Evolutionary conservation across 108 stramenopile genomes (phyloP), one percentile per base, ranked within the genome.

Genomic region (Cylindrotheca closterium): DNA sequence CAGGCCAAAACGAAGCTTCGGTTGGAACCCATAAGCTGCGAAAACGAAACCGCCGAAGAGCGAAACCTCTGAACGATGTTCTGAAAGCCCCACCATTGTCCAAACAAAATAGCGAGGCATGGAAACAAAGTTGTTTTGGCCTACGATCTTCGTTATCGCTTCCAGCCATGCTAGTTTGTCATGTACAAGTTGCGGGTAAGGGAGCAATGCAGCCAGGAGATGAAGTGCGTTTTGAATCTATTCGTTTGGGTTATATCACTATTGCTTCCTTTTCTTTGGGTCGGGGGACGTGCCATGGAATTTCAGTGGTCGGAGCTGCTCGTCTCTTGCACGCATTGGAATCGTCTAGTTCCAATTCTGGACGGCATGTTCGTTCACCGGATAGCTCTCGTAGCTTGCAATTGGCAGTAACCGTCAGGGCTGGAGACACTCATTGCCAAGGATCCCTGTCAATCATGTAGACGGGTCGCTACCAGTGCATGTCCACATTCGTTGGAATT

Each of bases 101-200:
- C 30, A 29, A 61, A 50, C 61, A 63, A n/a, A 37, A 79, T 8
- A 30, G 31, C 8, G 55, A 59, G 8, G 47, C 60, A 8, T 75
- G 84, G 64, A 60, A 58, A 17, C 37, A 56, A 5, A 30, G 61
- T 22, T 79, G 81, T 37, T 59, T 70, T 46, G 60, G 63, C 22
- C 50, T 93, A 49, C 49, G 61, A 21, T 25, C 61, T 2, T 84
- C 85, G 4, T 71, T 93, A 46, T 85, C 88, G 4, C 55, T 93
- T 17, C 92, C 92, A 1, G 92, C 89, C 22, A 55, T 88, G 30
- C 58, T 93, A 17, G 59, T 79, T 3, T 78, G 74, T 72, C 85
- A 87, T 30, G 46, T 93, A 37, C 67, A 66, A 27, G 70, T 81
- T 18, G 57, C 79, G 17, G 87, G 76, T 27, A 71, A 77, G 52